These are phyloP conservation scores for Alternaria metachromatica DNA, from an alignment of 2,329 filamentous ascomycete species.

Conservation along the genomic window DNA sequence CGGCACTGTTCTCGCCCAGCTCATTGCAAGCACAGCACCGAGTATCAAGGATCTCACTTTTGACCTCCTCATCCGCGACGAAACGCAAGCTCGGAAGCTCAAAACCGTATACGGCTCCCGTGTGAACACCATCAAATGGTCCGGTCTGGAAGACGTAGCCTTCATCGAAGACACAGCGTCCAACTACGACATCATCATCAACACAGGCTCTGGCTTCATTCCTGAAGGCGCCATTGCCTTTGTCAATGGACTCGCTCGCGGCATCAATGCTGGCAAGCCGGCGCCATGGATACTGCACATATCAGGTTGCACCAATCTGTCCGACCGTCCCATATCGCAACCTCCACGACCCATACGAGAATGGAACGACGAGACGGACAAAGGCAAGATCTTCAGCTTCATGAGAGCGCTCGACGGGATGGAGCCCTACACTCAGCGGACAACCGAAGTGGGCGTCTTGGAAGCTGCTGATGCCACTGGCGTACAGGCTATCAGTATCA, in stretches of 20 bases:
- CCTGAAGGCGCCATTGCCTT: conserved; percentile 19
- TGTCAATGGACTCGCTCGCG: conserved; percentile 19
- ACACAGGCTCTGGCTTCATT: conserved; percentile 22
- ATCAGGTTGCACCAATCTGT: conserved; percentile 24
- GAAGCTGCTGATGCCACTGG: conserved; percentile 11
- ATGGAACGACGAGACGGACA: conserved; percentile 22
- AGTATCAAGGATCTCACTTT: conserved; percentile 16
- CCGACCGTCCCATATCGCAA: conserved; percentile 13
- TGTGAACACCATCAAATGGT: conserved; percentile 15
- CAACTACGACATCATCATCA: conserved; percentile 26
- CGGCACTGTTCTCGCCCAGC: conserved; percentile 20
- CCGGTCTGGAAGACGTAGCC: conserved; percentile 14
- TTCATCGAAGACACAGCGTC: conserved; percentile 18
- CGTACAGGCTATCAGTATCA: conserved; percentile 21
- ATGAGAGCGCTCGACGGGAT: conserved; percentile 11
- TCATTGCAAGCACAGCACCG: conserved; percentile 6
- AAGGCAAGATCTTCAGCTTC: conserved; percentile 12
- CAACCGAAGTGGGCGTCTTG: conserved; percentile 17
- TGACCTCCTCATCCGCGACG: conserved; percentile 19
- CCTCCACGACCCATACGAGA: conserved; percentile 9
- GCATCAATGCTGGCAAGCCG: conserved; percentile 9
- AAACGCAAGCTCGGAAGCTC: conserved; percentile 10
- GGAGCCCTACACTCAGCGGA: conserved; percentile 20
- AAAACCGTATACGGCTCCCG: conserved; percentile 12
- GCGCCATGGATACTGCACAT: conserved; percentile 21